A percentile compares a stretch with the other conserved stretches of the same genome.
Evolutionary conservation across 352 stramenopile genomes (phyloP).

Genomic region (Phytophthora meadii): DNA sequence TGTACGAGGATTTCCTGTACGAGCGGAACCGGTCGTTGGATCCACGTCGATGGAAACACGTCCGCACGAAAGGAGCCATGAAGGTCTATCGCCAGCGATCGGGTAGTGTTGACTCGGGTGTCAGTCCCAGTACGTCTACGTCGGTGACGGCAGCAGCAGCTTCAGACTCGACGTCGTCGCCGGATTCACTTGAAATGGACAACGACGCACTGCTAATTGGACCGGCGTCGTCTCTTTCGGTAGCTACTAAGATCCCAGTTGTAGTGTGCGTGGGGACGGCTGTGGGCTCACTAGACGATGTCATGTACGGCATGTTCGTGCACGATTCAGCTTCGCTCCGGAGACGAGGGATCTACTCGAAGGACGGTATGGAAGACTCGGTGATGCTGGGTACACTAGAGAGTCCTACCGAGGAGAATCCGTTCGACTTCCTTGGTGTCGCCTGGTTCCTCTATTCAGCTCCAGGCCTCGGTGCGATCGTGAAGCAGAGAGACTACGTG

Average conservation of each 20-base stretch:
- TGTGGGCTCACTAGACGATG: constrained; percentile 57
- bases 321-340: constrained; percentile 50
- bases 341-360: constrained; percentile 35
- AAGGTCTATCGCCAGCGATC: constrained; percentile 51
- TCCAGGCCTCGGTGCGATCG: constrained; percentile 29
- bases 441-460: constrained; percentile 58
- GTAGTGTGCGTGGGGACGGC: constrained; percentile 44
- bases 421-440: constrained; percentile 55
- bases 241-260: constrained; percentile 44
- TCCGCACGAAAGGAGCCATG: constrained; percentile 36
- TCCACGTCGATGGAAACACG: constrained; percentile 41
- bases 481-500: constrained; percentile 53
- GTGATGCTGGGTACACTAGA: constrained; percentile 49
- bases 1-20: constrained; percentile 55
- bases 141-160: constrained; percentile 1
- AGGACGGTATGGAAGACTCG: constrained; percentile 47
- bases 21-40: constrained; percentile 34
- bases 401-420: constrained; percentile 38
- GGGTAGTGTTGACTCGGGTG: background rate
- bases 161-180: constrained; percentile 15
- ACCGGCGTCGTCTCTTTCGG: constrained; percentile 49
- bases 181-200: constrained; percentile 12
- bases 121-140: background rate
- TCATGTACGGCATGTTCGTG: constrained; percentile 53
- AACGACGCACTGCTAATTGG: constrained; percentile 44